These are phyloP conservation scores for Vicia faba DNA, from an alignment of 306 rosid species.

Conservation along the genomic window DNA sequence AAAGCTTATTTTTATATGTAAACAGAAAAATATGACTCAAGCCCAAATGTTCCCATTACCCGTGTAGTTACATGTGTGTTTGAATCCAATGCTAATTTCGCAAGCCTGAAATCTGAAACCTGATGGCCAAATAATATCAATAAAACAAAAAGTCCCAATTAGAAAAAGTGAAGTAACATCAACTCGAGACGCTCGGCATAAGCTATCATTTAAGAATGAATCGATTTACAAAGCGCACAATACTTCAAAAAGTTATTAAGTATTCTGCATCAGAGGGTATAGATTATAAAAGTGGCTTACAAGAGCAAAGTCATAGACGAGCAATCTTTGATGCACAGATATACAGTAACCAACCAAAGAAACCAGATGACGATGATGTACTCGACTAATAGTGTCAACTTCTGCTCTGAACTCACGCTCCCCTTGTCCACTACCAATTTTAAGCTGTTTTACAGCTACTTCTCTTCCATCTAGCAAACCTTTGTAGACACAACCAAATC, in stretches of 20 bases:
- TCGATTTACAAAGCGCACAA: background rate
- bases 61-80: constrained; percentile 93
- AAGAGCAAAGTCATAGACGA: too few species aligned
- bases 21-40: background rate
- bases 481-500: too few species aligned
- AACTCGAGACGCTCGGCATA: constrained; percentile 17
- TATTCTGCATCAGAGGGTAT: constrained; percentile 1
- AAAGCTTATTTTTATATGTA: too few species aligned
- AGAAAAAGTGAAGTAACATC: background rate
- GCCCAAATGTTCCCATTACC: constrained; percentile 99
- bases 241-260: too few species aligned
- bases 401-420: too few species aligned
- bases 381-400: too few species aligned
- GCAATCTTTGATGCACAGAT: too few species aligned
- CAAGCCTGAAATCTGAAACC: constrained; percentile 99
- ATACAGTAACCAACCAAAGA: too few species aligned
- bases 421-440: too few species aligned
- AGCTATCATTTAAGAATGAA: constrained; percentile 3
- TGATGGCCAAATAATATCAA: constrained; percentile 45
- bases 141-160: constrained; percentile 11
- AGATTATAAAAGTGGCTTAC: constrained; percentile 50
- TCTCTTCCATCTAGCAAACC: too few species aligned
- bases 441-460: too few species aligned
- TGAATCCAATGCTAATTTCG: constrained; percentile 85
- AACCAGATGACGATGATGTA: too few species aligned